phyloP scores from a whole-genome alignment of 176 grass and related monocot species.

The Lolium multiflorum region DNA sequence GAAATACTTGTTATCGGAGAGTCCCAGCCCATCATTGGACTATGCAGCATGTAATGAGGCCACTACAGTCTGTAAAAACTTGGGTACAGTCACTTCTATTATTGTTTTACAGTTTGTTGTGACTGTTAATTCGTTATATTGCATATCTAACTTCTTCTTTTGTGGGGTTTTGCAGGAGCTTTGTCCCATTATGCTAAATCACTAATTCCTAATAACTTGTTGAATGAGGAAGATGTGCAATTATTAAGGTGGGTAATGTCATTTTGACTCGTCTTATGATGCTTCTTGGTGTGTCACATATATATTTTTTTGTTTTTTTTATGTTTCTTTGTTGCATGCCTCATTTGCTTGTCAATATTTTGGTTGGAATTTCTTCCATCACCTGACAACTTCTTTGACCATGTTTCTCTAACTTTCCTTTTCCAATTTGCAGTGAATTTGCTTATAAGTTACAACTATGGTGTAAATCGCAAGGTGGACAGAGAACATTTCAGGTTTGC shows the following conservation, averaged over 20 bases:
- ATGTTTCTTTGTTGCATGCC: conserved; percentile 11
- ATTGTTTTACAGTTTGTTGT: background rate
- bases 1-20: conserved; percentile 61
- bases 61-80: conserved; percentile 78
- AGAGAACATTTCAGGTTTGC: conserved; percentile 63
- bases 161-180: conserved; percentile 63
- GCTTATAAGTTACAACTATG: conserved; percentile 70
- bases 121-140: conserved; percentile 35
- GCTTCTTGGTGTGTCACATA: background rate
- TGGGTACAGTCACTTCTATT: conserved; percentile 56
- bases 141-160: conserved; percentile 37
- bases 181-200: conserved; percentile 78
- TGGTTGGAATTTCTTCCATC: conserved; percentile 11
- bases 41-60: conserved; percentile 46
- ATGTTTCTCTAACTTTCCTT: conserved; percentile 28
- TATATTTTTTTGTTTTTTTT: background rate
- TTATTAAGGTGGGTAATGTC: conserved; percentile 73
- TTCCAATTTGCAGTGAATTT: conserved; percentile 76
- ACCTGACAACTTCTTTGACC: background rate
- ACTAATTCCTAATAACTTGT: conserved; percentile 74
- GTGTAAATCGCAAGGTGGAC: conserved; percentile 57
- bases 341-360: conserved; percentile 26
- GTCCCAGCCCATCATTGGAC: conserved; percentile 31
- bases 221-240: conserved; percentile 87
- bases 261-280: conserved; percentile 37